phyloP scores from a whole-genome alignment of 208 protist genomes.

The Leishmania amazonensis region DNA sequence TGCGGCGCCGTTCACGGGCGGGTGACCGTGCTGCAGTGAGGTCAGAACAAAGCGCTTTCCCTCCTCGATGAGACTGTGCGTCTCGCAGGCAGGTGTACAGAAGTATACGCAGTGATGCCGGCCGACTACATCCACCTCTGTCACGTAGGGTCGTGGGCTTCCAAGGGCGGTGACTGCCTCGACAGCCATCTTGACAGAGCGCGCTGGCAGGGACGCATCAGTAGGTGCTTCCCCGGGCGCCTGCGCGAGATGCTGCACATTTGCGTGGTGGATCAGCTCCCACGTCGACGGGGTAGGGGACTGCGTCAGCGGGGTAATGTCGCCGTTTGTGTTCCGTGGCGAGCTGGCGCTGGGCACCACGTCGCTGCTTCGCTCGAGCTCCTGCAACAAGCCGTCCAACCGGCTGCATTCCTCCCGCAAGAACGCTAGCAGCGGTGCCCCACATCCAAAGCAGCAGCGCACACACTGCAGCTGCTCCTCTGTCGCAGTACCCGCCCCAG shows the following conservation, averaged over 20 bases:
- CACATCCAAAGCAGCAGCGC: slow-evolving; percentile 46
- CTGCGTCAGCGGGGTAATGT: background rate
- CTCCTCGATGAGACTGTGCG: slow-evolving; percentile 12
- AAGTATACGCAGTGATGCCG: slow-evolving; percentile 24
- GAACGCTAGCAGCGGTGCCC: slow-evolving; percentile 31
- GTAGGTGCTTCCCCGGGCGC: background rate
- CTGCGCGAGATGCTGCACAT: background rate
- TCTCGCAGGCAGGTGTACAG: slow-evolving; percentile 19
- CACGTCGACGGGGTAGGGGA: slow-evolving; percentile 1
- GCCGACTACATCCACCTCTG: slow-evolving; percentile 20
- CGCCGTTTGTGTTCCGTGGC: background rate
- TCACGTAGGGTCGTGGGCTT: slow-evolving; percentile 4
- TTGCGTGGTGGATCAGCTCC: background rate
- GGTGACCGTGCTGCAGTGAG: background rate
- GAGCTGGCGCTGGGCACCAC: background rate
- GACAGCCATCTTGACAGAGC: background rate
- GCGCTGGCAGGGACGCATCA: background rate
- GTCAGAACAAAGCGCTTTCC: slow-evolving; percentile 31
- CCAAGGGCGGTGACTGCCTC: background rate
- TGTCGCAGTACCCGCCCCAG: background rate
- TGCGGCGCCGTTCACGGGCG: background rate
- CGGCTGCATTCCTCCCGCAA: slow-evolving; percentile 36
- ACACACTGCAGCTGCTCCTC: background rate
- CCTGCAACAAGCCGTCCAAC: slow-evolving; percentile 11
- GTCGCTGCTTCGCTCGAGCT: background rate